Percentiles rank a stretch among this genome's conserved stretches.
phyloP scores from a whole-genome alignment of 2,329 filamentous ascomycete species.

The Diplodia corticola region DNA sequence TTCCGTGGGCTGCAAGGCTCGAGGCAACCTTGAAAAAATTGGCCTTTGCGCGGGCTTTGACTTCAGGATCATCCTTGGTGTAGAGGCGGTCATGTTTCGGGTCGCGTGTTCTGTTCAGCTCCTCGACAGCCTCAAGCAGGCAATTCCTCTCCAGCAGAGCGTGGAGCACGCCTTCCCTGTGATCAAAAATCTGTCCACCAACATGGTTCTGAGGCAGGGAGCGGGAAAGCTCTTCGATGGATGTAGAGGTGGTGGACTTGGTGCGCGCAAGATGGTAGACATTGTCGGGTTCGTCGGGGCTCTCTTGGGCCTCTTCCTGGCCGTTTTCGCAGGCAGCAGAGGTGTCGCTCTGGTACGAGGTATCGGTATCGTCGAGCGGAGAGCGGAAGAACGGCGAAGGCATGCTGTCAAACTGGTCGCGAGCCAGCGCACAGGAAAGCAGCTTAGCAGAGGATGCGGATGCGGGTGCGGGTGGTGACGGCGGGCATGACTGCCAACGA shows the following conservation, averaged over 20 bases:
- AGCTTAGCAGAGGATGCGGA: slow-evolving; percentile 5
- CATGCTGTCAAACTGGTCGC: slow-evolving; percentile 14
- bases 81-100: background rate
- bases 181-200: slow-evolving; percentile 1
- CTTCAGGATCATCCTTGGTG: slow-evolving; percentile 37
- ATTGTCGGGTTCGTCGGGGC: background rate
- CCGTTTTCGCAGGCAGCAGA: background rate
- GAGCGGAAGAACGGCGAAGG: slow-evolving; percentile 19
- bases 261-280: slow-evolving; percentile 12
- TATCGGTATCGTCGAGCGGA: slow-evolving; percentile 10
- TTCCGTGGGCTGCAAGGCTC: background rate
- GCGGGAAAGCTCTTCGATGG: slow-evolving; percentile 18
- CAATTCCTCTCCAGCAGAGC: slow-evolving; percentile 49
- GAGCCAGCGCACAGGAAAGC: background rate
- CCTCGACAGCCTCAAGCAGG: slow-evolving; percentile 40
- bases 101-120: slow-evolving; percentile 34
- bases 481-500: slow-evolving; percentile 16
- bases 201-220: background rate
- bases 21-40: slow-evolving; percentile 42
- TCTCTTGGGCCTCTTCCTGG: background rate
- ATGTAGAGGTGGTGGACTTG: slow-evolving; percentile 12
- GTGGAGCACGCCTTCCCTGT: slow-evolving; percentile 44
- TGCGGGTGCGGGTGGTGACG: background rate
- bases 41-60: slow-evolving; percentile 38
- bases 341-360: slow-evolving; percentile 2